A percentile compares a stretch with the other conserved stretches of the same genome.
Evolutionary conservation across 768 basidiomycete genomes (phyloP).

Genomic region (Calocera viscosa): DNA sequence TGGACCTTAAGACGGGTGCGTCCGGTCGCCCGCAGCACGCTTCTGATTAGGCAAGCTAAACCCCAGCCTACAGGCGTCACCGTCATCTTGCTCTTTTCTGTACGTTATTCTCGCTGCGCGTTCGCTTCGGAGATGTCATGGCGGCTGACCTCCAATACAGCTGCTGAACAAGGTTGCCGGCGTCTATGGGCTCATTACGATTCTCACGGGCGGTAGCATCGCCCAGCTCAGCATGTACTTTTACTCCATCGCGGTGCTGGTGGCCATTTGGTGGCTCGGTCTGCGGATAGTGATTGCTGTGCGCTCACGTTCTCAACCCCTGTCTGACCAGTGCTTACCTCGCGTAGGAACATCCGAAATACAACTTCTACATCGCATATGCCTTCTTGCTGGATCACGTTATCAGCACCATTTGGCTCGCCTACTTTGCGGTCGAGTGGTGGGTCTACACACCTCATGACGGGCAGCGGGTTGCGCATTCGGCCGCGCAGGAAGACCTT

Average conservation of each 20-base stretch:
- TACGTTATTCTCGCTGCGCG: constrained; percentile 32
- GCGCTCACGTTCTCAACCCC: constrained; percentile 26
- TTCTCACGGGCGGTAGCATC: constrained; percentile 69
- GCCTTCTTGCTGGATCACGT: constrained; percentile 86
- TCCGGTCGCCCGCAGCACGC: neutral
- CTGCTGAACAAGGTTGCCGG: constrained; percentile 96
- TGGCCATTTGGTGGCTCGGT: constrained; percentile 68
- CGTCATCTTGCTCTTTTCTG: constrained; percentile 78
- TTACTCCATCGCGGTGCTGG: constrained; percentile 75
- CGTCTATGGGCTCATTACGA: constrained; percentile 87
- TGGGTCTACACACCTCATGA: constrained; percentile 89
- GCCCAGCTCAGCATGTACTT: constrained; percentile 86
- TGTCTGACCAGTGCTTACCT: constrained; percentile 14
- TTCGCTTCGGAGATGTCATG: neutral
- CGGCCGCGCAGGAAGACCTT: constrained; percentile 76
- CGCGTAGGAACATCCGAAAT: constrained; percentile 74
- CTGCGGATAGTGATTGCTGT: constrained; percentile 75
- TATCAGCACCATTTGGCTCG: constrained; percentile 80
- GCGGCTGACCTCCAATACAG: constrained; percentile 31
- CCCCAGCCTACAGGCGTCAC: constrained; percentile 42
- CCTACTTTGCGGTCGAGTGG: constrained; percentile 82
- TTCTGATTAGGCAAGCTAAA: neutral
- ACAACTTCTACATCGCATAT: constrained; percentile 81
- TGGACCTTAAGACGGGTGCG: constrained; percentile 81
- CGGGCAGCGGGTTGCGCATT: constrained; percentile 66